Conservation (phyloP, 1,284 basidiomycete genomes). For the Apiotrichum gamsii region DNA sequence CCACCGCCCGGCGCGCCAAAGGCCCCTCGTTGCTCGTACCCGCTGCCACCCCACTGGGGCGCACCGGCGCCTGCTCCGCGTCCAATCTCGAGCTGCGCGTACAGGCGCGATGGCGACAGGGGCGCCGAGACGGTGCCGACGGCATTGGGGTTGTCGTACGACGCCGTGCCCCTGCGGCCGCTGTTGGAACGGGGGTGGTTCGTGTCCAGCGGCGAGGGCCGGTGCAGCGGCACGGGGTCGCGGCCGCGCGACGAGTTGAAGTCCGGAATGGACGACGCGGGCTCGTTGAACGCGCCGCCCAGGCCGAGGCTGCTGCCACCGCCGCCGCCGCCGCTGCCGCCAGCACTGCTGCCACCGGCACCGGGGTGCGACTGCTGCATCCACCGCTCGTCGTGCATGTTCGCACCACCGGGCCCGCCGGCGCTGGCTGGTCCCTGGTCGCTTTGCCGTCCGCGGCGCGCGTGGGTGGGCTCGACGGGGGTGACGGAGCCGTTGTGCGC, state of each 20-base stretch:
- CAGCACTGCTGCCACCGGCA: slow-evolving; percentile 14
- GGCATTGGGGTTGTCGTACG: slow-evolving; percentile 29
- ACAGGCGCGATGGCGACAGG: slow-evolving; percentile 40
- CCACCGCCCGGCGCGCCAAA: slow-evolving; percentile 14
- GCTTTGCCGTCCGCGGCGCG: slow-evolving; percentile 27
- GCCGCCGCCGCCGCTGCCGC: slow-evolving; percentile 24
- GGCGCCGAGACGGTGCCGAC: slow-evolving; percentile 45
- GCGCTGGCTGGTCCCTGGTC: slow-evolving; percentile 6
- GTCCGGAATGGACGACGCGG: slow-evolving; percentile 18
- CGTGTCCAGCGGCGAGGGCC: slow-evolving; percentile 2
- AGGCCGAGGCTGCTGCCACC: slow-evolving; percentile 23
- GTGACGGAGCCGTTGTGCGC: background rate
- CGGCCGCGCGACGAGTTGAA: slow-evolving; percentile 12
- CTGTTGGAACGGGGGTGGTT: slow-evolving; percentile 7
- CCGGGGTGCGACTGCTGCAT: slow-evolving; percentile 38
- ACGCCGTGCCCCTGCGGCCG: slow-evolving; percentile 13
- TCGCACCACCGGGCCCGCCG: background rate
- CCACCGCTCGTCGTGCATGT: no score
- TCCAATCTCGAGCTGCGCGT: slow-evolving; percentile 42
- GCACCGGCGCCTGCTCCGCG: slow-evolving; percentile 5
- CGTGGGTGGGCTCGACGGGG: no score
- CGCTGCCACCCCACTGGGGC: slow-evolving; percentile 4
- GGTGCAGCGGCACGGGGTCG: slow-evolving; percentile 1
- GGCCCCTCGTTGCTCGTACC: slow-evolving; percentile 5
- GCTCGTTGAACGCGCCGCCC: slow-evolving; percentile 18